Evolutionary conservation across 768 basidiomycete genomes (phyloP).

Genomic region (Suillus placidus): DNA sequence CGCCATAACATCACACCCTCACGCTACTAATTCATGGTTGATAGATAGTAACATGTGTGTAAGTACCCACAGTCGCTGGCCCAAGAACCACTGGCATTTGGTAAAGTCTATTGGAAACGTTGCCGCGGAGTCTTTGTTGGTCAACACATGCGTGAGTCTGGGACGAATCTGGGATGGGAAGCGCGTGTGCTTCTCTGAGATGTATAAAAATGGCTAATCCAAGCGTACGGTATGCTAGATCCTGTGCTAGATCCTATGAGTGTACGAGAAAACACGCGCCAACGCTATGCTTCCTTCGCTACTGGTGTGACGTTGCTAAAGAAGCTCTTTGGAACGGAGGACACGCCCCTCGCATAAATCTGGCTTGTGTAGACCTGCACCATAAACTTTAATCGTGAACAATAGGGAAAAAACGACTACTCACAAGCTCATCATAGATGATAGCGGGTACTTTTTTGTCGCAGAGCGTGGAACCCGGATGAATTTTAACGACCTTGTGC

Average conservation of each 20-base stretch:
- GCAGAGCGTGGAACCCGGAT: conserved; percentile 82
- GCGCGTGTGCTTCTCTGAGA: not conserved
- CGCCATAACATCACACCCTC: not conserved
- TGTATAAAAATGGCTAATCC: conserved; percentile 4
- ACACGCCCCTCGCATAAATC: conserved; percentile 92
- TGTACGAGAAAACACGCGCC: conserved; percentile 6
- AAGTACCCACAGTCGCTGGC: not conserved
- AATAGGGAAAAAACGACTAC: conserved; percentile 26
- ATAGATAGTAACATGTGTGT: not conserved
- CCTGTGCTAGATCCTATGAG: not conserved
- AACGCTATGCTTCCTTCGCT: conserved; percentile 14
- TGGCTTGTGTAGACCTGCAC: conserved; percentile 77
- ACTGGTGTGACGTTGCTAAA: conserved; percentile 29
- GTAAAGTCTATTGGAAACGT: not conserved
- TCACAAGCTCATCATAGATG: conserved; percentile 90
- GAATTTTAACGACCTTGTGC: conserved; percentile 76
- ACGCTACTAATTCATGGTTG: not conserved
- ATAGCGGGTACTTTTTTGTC: conserved; percentile 86
- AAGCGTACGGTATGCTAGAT: not conserved
- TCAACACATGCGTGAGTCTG: not conserved
- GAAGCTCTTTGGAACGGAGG: conserved; percentile 68
- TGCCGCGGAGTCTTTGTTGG: not conserved
- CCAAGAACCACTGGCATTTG: not conserved
- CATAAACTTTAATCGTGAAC: not conserved
- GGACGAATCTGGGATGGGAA: not conserved